Conservation (phyloP, 495 filamentous ascomycete genomes). For the Entonaema liquescens region DNA sequence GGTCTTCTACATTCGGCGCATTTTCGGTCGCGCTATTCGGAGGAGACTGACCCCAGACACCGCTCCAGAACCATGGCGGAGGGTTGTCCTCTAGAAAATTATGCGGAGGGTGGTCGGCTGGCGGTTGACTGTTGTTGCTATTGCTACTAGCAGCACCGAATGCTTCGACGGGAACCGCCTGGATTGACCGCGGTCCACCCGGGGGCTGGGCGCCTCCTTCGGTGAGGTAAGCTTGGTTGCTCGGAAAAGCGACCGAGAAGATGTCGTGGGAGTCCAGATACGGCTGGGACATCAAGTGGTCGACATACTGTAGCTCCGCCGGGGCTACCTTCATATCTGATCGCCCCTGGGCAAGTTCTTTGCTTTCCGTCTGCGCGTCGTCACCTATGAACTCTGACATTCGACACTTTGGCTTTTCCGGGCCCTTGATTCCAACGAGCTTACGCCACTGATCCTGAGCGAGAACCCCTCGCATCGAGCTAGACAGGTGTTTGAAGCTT, state of each 20-base stretch:
- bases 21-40: conserved; percentile 12
- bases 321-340: conserved; percentile 15
- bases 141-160: conserved; percentile 20
- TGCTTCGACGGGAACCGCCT: conserved; percentile 11
- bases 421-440: conserved; percentile 51
- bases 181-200: conserved; percentile 10
- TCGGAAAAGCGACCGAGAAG: conserved; percentile 35
- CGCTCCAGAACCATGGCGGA: conserved; percentile 57
- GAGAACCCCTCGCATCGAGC: conserved; percentile 46
- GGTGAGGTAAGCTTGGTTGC: conserved; percentile 24
- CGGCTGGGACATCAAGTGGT: conserved; percentile 47
- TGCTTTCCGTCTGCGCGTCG: conserved; percentile 18
- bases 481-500: conserved; percentile 51
- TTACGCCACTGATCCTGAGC: conserved; percentile 57
- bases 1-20: conserved; percentile 36
- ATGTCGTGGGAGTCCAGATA: conserved; percentile 46
- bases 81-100: conserved; percentile 45
- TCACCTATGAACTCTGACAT: background rate
- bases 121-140: background rate
- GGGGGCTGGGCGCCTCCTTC: conserved; percentile 31
- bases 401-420: conserved; percentile 14
- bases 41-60: conserved; percentile 18
- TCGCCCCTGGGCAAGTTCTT: background rate
- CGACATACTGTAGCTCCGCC: conserved; percentile 42
- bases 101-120: conserved; percentile 16